Conservation (phyloP, 2,329 filamentous ascomycete genomes). For the Colletotrichum cordylinicola region DNA sequence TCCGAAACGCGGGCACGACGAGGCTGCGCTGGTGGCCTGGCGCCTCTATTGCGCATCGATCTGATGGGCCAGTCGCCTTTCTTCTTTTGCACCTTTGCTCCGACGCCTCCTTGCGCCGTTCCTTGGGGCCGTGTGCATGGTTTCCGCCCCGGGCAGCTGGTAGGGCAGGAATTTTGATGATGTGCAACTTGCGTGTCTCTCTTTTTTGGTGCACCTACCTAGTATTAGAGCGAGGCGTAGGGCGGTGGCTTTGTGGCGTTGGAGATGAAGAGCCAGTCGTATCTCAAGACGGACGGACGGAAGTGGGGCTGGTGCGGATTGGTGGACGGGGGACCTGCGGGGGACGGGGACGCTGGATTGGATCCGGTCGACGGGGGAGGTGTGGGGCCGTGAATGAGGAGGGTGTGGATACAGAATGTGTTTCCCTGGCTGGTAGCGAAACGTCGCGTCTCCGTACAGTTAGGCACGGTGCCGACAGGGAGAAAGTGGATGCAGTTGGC, state of each 20-base stretch:
- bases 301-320: not conserved
- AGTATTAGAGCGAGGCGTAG: not conserved
- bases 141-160: not conserved
- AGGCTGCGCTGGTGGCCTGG: slow-evolving; percentile 10
- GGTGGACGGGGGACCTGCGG: not conserved
- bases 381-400: not conserved
- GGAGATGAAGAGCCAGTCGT: slow-evolving; percentile 1
- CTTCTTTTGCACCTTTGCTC: not conserved
- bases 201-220: not conserved
- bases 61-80: slow-evolving; percentile 1
- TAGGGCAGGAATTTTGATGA: not conserved
- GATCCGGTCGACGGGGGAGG: not conserved
- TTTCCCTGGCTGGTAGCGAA: slow-evolving; percentile 9
- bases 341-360: not conserved
- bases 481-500: not conserved
- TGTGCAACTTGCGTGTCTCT: not conserved
- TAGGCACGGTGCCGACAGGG: slow-evolving; percentile 15
- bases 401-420: not conserved
- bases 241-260: not conserved
- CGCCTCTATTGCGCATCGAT: not conserved
- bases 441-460: slow-evolving; percentile 5
- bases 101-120: not conserved
- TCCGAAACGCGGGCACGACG: not conserved
- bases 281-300: not conserved
- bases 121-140: not conserved